Evolutionary conservation across 1,284 basidiomycete genomes (phyloP), one percentile per base, ranked within the genome.

Genomic region (Vanrija sp.): DNA sequence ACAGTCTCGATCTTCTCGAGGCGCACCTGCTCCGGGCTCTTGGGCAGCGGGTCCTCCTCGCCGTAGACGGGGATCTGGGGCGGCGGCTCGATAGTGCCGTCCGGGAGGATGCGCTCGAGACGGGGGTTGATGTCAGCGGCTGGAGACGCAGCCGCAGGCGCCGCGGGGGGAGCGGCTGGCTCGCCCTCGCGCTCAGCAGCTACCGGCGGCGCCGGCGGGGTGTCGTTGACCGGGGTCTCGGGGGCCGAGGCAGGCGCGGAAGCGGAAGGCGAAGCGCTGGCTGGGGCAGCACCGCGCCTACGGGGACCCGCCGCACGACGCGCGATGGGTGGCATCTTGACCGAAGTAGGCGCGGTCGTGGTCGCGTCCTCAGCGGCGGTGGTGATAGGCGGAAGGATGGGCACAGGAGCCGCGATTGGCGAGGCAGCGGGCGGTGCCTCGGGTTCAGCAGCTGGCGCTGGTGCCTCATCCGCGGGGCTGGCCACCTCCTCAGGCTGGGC

Each of bases 251-350:
- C 1, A 0, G 37, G 38, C 5, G 47, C 31, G 3, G 35, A 35
- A 8, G 44, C 24, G 9, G 56, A 23, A 3, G 58, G 38, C 0
- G 57, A 38, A 0, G 52, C 24, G 3, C 51, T 41, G 12, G 59
- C 41, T 2, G 59, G 50, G 7, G 63, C 48, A 3, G 57, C 48
- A 10, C 54, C 61, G 38, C 61, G 53, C 31, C 68, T 62, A 9
- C 67, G 64, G 4, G 72, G 72, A 1, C 63, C 64, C 24, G 68
- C 71, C 2, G 72, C 63, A 9, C 72, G 67, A 16, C 71, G 62
- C 10, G 71, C 66, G 16, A 74, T 61, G 8, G 71, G 63, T 0
- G 72, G 62, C 47, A 73, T 67, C 31, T 72, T 68, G 46, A 74
- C 53, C 2, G 71, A 68, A 3, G 61, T 59, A 0, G 66, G 62